Conservation (phyloP, 345 rosid genomes). For the Corymbia maculata region DNA sequence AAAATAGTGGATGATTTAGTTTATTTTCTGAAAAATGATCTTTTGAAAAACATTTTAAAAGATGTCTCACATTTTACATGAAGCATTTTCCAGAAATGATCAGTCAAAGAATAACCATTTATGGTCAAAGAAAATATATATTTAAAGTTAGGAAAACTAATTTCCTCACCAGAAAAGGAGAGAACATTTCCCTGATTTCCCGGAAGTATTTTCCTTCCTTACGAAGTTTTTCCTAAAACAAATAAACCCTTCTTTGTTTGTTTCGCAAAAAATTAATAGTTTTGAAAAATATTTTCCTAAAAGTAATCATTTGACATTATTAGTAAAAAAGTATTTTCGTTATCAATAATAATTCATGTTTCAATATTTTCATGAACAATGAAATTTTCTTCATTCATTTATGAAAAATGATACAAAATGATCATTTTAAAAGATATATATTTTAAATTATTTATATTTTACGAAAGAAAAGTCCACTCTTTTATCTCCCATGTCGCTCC, state of each 20-base stretch:
- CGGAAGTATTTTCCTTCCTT: not conserved
- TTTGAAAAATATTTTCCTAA: not conserved
- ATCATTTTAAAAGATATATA: too few species aligned
- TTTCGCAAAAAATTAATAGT: not conserved
- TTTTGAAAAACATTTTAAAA: too few species aligned
- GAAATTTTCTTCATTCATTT: too few species aligned
- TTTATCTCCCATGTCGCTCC: not conserved
- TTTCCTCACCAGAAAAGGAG: not conserved
- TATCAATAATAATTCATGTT: not conserved
- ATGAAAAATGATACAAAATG: too few species aligned
- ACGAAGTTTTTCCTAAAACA: not conserved
- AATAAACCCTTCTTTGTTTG: not conserved
- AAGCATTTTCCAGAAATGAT: not conserved
- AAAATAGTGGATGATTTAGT: too few species aligned
- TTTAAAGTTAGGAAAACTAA: not conserved
- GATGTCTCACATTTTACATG: too few species aligned
- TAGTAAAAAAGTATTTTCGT: not conserved
- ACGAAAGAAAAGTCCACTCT: not conserved
- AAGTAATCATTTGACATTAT: not conserved
- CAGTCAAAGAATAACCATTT: not conserved
- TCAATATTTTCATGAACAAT: too few species aligned
- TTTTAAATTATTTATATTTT: too few species aligned
- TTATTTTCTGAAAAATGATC: too few species aligned
- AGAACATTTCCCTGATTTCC: not conserved
- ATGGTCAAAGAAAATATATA: not conserved